Conservation (phyloP, 805 yeast genomes). For the Myxozyma vanderwaltii region DNA sequence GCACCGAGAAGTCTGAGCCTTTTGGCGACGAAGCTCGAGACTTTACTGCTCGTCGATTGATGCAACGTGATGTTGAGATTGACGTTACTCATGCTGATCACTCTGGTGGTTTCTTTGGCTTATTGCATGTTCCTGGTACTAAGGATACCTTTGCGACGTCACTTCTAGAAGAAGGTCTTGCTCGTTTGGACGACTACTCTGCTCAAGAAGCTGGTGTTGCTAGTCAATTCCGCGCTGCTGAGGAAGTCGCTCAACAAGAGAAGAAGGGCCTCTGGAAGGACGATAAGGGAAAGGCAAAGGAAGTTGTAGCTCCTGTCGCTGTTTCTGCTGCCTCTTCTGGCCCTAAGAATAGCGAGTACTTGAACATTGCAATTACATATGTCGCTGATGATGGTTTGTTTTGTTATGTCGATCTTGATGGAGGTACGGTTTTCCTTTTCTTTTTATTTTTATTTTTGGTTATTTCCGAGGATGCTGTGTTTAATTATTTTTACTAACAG, state of each 20-base stretch:
- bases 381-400: conserved; percentile 40
- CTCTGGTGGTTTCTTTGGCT: conserved; percentile 80
- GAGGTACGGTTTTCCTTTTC: conserved; percentile 15
- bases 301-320: conserved; percentile 30
- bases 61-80: conserved; percentile 74
- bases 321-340: conserved; percentile 31
- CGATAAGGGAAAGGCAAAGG: conserved; percentile 51
- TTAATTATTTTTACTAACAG: too few species aligned
- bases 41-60: conserved; percentile 55
- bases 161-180: conserved; percentile 64
- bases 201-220: conserved; percentile 58
- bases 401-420: conserved; percentile 22
- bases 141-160: conserved; percentile 49
- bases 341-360: conserved; percentile 35
- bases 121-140: conserved; percentile 52
- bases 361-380: conserved; percentile 43
- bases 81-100: conserved; percentile 72
- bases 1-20: conserved; percentile 39
- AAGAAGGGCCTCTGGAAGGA: conserved; percentile 69
- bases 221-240: conserved; percentile 59
- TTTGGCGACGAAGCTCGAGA: conserved; percentile 55
- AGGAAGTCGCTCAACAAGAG: conserved; percentile 57
- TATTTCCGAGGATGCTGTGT: neutral
- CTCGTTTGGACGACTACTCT: conserved; percentile 65
- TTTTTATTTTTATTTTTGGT: neutral